Percentiles rank a stretch among this genome's conserved stretches.
phyloP scores from a whole-genome alignment of 306 rosid species.

The Nissolia schottii region DNA sequence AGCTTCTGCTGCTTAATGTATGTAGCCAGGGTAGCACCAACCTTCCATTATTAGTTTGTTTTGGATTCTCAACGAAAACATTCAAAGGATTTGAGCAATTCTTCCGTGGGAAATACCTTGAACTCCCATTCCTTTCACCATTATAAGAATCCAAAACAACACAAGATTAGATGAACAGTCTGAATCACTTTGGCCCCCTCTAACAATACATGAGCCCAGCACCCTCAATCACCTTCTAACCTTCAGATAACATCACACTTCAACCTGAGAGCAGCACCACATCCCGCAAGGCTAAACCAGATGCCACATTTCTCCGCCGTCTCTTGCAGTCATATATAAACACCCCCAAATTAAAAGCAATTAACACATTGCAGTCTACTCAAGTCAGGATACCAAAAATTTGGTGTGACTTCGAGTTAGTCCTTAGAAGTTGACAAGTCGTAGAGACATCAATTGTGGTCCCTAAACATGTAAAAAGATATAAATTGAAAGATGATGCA shows the following conservation, averaged over 20 bases:
- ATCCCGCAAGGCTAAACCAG: constrained; percentile 2
- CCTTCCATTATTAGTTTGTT: background rate
- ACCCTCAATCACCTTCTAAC: background rate
- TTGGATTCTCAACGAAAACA: background rate
- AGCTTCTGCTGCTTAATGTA: background rate
- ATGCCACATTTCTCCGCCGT: background rate
- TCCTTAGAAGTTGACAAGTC: background rate
- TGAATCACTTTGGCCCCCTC: constrained; percentile 4
- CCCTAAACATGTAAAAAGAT: too few relatives aligned
- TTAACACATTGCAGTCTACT: background rate
- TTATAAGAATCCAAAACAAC: background rate
- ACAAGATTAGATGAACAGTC: background rate
- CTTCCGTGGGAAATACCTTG: background rate
- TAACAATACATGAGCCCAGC: background rate
- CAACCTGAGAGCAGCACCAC: background rate
- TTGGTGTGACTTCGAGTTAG: background rate
- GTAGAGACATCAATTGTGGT: background rate
- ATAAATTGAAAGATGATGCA: background rate
- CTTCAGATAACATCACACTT: background rate
- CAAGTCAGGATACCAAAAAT: background rate
- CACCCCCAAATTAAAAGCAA: constrained; percentile 6
- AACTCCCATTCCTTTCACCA: background rate
- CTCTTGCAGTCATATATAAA: constrained; percentile 6
- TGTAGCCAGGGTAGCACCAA: background rate
- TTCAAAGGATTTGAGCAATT: background rate